Base-by-base conservation (phyloP, 768 basidiomycete species). In the Pleurotus giganteus region DNA sequence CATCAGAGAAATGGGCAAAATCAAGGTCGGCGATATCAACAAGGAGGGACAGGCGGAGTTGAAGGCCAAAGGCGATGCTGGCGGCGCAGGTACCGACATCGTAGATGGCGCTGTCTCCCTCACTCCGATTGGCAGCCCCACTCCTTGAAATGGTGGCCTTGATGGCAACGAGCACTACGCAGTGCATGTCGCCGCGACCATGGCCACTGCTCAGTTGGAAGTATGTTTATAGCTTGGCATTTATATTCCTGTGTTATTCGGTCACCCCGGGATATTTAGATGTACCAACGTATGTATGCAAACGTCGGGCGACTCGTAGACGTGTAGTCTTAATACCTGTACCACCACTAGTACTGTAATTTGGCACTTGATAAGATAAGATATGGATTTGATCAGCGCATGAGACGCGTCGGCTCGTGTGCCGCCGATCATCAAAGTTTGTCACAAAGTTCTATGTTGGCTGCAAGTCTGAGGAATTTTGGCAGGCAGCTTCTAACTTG, bases 1-100 rank as follows among this genome's bases (percentile, higher is more conserved):
- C 69, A 91, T 95, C 65, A 82, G 76, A 63, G 93, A 94, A 74
- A 90, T 94, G 84, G 74, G 78, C 44, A 79, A 79, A 67, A 76
- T 91, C 51, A 72, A 80, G 42, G 65, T 71, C 39, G 73, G 71
- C 17, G 71, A 75, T 19, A 55, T 64, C 32, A 71, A 70, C 19
- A 69, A 67, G 47, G 72, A 73, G 57, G 68, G 69, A 13, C 71
- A 74, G 57, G 67, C 67, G 1, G 68, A 69, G 55, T 57, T 69
- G 42, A 66, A 65, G 46, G 71, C 58, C 57, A 65, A 67, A 71
- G 64, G 65, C 61, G 63, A 73, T 52, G 68, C 68, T 55, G 62
- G 65, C 57, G 66, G 70, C 45, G 51, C 65, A 63, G 76, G 74
- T 54, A 75, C 64, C 57, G 64, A 67, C n/a, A 59, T 74, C 58